Evolutionary conservation across 352 stramenopile genomes (phyloP).

Genomic region (Pythium utonaiense): DNA sequence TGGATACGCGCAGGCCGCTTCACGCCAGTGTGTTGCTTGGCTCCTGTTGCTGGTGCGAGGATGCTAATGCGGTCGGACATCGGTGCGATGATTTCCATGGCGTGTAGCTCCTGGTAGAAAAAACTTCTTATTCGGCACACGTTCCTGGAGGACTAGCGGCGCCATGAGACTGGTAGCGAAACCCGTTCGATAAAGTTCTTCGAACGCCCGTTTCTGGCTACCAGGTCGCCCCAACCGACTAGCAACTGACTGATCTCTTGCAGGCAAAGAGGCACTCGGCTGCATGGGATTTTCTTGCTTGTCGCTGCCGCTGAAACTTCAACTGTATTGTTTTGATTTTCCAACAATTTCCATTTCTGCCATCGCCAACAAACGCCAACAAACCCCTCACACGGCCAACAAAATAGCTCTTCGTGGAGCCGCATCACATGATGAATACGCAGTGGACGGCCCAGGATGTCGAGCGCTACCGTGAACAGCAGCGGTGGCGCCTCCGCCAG

Average conservation of each 20-base stretch:
- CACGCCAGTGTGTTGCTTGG: too few relatives aligned
- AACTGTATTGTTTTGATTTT: not conserved
- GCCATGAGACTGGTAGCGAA: not conserved
- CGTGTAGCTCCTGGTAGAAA: conserved; percentile 1
- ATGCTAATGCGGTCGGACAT: not conserved
- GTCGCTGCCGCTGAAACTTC: conserved; percentile 10
- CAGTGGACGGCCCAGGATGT: conserved; percentile 26
- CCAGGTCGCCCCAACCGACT: not conserved
- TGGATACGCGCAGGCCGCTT: not conserved
- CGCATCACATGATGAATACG: conserved; percentile 4
- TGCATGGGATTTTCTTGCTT: conserved; percentile 1
- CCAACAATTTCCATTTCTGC: conserved; percentile 3
- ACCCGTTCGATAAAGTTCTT: conserved; percentile 3
- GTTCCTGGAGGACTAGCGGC: not conserved
- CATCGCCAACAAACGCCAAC: not conserved
- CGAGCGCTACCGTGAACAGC: conserved; percentile 26
- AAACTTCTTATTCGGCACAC: conserved; percentile 8
- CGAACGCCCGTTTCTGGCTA: conserved; percentile 10
- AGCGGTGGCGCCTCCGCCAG: conserved; percentile 19
- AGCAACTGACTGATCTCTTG: not conserved
- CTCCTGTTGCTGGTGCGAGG: too few relatives aligned
- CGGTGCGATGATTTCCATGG: not conserved
- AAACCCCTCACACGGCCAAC: too few relatives aligned
- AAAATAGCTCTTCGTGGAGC: not conserved
- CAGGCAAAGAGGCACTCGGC: not conserved